Percentiles rank a stretch among this genome's conserved stretches.
phyloP scores from a whole-genome alignment of 768 basidiomycete genomes.

The Hemileccinum impolitum region DNA sequence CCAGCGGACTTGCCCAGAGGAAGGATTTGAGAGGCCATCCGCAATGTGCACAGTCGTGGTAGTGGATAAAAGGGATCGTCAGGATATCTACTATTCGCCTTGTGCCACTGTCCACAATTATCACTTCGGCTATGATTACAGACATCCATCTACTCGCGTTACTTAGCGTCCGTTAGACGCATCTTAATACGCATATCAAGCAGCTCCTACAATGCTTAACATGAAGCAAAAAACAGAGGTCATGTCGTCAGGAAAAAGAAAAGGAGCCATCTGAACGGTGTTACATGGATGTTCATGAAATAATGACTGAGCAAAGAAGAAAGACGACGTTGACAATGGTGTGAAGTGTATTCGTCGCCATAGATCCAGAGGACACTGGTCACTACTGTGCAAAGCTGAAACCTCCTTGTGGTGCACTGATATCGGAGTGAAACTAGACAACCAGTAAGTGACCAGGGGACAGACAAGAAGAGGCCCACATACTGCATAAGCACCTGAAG shows the following conservation, averaged over 20 bases:
- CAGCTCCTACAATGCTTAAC: slow-evolving; percentile 21
- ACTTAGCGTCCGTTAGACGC: slow-evolving; percentile 35
- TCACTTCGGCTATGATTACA: slow-evolving; percentile 18
- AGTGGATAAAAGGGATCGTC: neutral
- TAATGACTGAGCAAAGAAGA: slow-evolving; percentile 12
- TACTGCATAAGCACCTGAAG: slow-evolving; percentile 72
- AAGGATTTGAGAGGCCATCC: slow-evolving; percentile 90
- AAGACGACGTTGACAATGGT: slow-evolving; percentile 3
- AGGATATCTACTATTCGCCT: neutral
- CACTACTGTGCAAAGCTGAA: slow-evolving; percentile 86
- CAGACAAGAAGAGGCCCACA: slow-evolving; percentile 24
- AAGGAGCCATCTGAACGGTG: slow-evolving; percentile 12
- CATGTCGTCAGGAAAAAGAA: slow-evolving; percentile 7
- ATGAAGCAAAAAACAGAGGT: slow-evolving; percentile 18
- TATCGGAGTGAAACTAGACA: slow-evolving; percentile 75
- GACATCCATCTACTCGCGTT: slow-evolving; percentile 19
- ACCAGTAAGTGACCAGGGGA: slow-evolving; percentile 4
- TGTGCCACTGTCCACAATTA: slow-evolving; percentile 10
- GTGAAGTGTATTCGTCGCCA: slow-evolving; percentile 2
- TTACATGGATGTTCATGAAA: slow-evolving; percentile 23
- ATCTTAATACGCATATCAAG: slow-evolving; percentile 29
- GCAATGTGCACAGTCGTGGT: slow-evolving; percentile 3
- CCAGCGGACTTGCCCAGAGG: slow-evolving; percentile 63
- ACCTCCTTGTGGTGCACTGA: slow-evolving; percentile 88
- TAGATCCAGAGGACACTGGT: slow-evolving; percentile 9